Conservation (phyloP, 768 basidiomycete genomes). For the Postia placenta region DNA sequence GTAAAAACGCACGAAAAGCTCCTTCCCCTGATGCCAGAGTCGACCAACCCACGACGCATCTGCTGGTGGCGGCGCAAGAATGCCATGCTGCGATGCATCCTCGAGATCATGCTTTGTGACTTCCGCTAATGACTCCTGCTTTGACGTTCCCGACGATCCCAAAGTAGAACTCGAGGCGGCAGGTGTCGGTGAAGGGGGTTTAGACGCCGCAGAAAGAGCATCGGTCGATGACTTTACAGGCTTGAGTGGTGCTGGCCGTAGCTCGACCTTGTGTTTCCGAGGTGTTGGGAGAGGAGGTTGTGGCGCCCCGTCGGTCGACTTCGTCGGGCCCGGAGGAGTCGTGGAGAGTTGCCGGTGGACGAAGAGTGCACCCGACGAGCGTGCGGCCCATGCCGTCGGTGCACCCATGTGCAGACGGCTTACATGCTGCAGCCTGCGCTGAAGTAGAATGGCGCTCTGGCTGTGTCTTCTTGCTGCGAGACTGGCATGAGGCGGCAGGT, state of each 20-base stretch:
- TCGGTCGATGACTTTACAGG: slow-evolving; percentile 25
- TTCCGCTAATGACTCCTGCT: slow-evolving; percentile 34
- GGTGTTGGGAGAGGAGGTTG: slow-evolving; percentile 17
- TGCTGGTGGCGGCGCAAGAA: slow-evolving; percentile 58
- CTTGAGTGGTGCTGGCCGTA: slow-evolving; percentile 61
- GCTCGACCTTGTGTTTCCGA: slow-evolving; percentile 44
- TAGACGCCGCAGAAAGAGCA: slow-evolving; percentile 14
- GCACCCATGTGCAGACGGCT: background rate
- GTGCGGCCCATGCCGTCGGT: slow-evolving; percentile 1
- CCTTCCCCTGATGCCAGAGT: slow-evolving; percentile 42
- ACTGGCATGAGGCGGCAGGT: slow-evolving; percentile 3
- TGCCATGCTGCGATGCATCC: slow-evolving; percentile 62
- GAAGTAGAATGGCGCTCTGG: background rate
- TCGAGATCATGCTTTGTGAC: slow-evolving; percentile 55
- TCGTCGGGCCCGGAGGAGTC: slow-evolving; percentile 17
- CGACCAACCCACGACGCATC: slow-evolving; percentile 51
- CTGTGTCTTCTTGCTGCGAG: slow-evolving; percentile 11
- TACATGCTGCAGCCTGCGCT: slow-evolving; percentile 3
- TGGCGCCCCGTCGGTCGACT: slow-evolving; percentile 14
- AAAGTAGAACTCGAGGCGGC: slow-evolving; percentile 13
- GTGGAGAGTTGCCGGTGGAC: slow-evolving; percentile 19
- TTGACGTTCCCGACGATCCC: slow-evolving; percentile 7
- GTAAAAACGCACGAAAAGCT: slow-evolving; percentile 34
- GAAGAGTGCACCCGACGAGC: background rate
- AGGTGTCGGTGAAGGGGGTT: slow-evolving; percentile 13